Evolutionary conservation across 1,139 yeast species (phyloP), one percentile per base, ranked within the genome.

Genomic region (Cylindricascospora bacillispora): DNA sequence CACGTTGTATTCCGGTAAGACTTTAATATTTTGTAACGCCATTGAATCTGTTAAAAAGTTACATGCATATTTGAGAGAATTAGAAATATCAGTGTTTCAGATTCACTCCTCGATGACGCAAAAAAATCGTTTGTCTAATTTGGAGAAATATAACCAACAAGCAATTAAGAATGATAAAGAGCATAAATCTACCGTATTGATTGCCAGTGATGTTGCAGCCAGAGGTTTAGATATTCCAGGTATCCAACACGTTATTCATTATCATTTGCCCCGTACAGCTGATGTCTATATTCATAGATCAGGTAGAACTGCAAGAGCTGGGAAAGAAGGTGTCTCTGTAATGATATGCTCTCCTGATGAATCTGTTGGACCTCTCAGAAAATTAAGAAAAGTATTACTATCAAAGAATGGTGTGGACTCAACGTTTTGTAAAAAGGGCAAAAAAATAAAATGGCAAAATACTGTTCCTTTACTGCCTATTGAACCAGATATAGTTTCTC

Each of bases 141-240:
- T 92, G 44, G 99, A 92, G 51, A 65, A 70, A 37, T 79, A 76
- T 56, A 69, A 67, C 42, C 67, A 62, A 30, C 68, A 75, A 18
- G 61, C 70, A 46, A 53, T 65, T 45, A 62, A 59, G 37, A 26
- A 29, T 6, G 24, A 25, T 7, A 24, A 22, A 14, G 10, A 25
- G 6, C 21, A 25, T 13, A 26, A 29, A 7, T 67, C 81, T 2
- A 70, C 83, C 0, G 86, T 89, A 2, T 63, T 92, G 32, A 71
- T 92, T 32, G 95, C 97, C 1, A 83, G 97, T 2, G 99, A 89
- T 56, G 97, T 89, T 31, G 98, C 99, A 2, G 98, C 99, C 5
- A 73, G 99, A 62, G 99, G 99, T 37, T 66, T 92, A 37, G 99
- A 92, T 64, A 83, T 92, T 36, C 80, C 94, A 2, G 69, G 70